phyloP scores from a whole-genome alignment of 305 asterid species.

The Fraxinus xanthoxyloides region DNA sequence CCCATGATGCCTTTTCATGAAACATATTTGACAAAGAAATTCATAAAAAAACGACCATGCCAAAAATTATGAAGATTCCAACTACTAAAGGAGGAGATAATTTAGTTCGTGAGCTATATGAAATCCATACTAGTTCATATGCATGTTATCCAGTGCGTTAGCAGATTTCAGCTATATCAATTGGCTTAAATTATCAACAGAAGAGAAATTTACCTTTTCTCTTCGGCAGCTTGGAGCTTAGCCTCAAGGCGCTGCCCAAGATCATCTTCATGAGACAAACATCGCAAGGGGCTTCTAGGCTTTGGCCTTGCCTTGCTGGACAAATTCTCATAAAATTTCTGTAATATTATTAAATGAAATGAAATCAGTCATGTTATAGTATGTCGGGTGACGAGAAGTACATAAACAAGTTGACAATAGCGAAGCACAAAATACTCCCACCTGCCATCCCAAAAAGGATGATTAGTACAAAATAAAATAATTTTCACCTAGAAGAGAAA shows the following conservation, averaged over 20 bases:
- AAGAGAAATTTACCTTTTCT: slow-evolving; percentile 56
- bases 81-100: not conserved
- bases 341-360: slow-evolving; percentile 23
- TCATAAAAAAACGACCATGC: slow-evolving; percentile 2
- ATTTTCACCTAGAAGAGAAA: not conserved
- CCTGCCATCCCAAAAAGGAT: not conserved
- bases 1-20: not conserved
- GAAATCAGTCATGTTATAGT: not conserved
- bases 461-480: not conserved
- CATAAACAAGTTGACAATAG: not conserved
- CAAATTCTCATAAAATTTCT: slow-evolving; percentile 81
- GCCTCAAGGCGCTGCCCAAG: slow-evolving; percentile 96
- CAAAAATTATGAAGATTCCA: not conserved
- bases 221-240: slow-evolving; percentile 94
- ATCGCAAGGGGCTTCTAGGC: slow-evolving; percentile 75
- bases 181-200: not conserved
- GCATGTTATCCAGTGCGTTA: not conserved
- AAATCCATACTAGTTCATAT: not conserved
- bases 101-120: not conserved
- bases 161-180: not conserved
- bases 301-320: slow-evolving; percentile 90
- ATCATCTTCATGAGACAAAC: slow-evolving; percentile 65
- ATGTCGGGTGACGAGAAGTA: not conserved
- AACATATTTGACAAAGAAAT: not conserved
- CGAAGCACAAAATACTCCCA: not conserved